Evolutionary conservation across 306 rosid species (phyloP), one percentile per base, ranked within the genome.

Genomic region (Erythrophleum fordii): DNA sequence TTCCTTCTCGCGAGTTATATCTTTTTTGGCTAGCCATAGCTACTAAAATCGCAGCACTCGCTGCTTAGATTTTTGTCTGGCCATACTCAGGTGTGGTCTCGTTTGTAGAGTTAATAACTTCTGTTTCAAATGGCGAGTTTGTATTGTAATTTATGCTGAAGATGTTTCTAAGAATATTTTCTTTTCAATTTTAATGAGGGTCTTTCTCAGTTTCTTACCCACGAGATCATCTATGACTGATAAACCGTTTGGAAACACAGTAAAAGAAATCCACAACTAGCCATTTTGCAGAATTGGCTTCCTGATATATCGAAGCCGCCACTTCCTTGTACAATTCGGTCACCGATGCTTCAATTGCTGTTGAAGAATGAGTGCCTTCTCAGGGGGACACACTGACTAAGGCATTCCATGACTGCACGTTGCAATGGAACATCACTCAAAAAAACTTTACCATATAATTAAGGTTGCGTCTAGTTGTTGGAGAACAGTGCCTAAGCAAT

Each of bases 31-130:
- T 68, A 86, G 80, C 80, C 73, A 23, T 75, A 60, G 81, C 73
- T 77, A 81, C 82, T 45, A 10, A 77, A 41, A 76, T 83, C 62
- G 94, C 85, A 80, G 92, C 78, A 22, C 73, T 81, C 41, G 86
- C 74, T 74, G 86, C 68, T 56, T 73, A 16, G 41, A 23, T 69
- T 68, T 68, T 42, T 34, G 22, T 68, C 44, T 68, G 53, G 28
- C 35, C 31, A 68, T 68, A 11, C 35, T 68, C n/a, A 68, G 73
- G 45, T 49, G 31, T 72, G 59, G 76, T 53, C 35, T 12, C 44
- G 77, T 55, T 53, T 73, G 77, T 53, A 35, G 77, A 73, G 77
- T 73, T 73, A 34, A 73, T 51, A 73, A 73, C 77, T 35, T 39
- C 51, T 35, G 51, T 73, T 73, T 18, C 26, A 55, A 73, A 13